These are phyloP conservation scores for Euphorbia pulcherrima DNA, from an alignment of 345 rosid species.

Conservation along the genomic window DNA sequence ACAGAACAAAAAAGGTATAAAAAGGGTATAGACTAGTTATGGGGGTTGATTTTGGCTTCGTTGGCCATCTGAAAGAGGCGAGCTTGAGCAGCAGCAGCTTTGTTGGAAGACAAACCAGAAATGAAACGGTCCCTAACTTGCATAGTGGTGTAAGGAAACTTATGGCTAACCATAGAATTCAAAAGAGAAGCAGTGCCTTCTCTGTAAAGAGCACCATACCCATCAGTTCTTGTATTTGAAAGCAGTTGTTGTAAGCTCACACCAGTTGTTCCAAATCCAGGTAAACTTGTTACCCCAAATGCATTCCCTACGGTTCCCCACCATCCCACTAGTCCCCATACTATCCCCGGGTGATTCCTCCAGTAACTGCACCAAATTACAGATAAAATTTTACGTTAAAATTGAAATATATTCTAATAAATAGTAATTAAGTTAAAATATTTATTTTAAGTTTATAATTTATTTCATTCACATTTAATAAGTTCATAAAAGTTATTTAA, in stretches of 20 bases:
- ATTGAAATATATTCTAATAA: too few species aligned
- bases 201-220: slow-evolving; percentile 68
- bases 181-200: slow-evolving; percentile 93
- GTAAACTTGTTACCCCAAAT: slow-evolving; percentile 48
- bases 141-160: slow-evolving; percentile 62
- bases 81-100: slow-evolving; percentile 77
- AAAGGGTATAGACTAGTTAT: too few species aligned
- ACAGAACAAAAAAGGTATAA: too few species aligned
- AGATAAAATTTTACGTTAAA: too few species aligned
- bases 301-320: slow-evolving; percentile 72
- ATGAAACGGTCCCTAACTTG: slow-evolving; percentile 74
- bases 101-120: slow-evolving; percentile 52
- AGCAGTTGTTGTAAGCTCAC: slow-evolving; percentile 80
- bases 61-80: slow-evolving; percentile 81
- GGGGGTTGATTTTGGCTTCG: slow-evolving; percentile 72
- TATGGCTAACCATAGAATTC: slow-evolving; percentile 68
- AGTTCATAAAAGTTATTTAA: too few species aligned
- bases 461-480: too few species aligned
- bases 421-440: too few species aligned
- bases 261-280: slow-evolving; percentile 50
- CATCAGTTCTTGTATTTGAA: slow-evolving; percentile 61
- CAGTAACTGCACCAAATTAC: slow-evolving; percentile 85
- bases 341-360: slow-evolving; percentile 74
- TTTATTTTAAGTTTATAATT: too few species aligned
- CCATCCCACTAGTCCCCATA: slow-evolving; percentile 87